phyloP scores from a whole-genome alignment of 2,329 filamentous ascomycete genomes.

The Colletotrichum tabaci region DNA sequence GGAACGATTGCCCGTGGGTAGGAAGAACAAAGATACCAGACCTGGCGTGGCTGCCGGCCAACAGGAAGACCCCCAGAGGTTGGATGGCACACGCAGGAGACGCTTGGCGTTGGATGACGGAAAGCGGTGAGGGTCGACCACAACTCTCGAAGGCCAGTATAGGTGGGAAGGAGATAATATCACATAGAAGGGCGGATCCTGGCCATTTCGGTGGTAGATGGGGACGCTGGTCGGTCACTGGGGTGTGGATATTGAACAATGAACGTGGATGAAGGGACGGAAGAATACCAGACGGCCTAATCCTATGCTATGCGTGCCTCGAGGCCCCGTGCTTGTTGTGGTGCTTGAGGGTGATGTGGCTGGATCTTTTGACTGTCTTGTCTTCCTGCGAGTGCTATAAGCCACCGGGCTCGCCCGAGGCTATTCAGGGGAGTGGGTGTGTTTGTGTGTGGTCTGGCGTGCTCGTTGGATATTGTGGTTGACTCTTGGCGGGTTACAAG shows the following conservation, averaged over 20 bases:
- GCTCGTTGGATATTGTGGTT: not conserved
- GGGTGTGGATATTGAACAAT: not conserved
- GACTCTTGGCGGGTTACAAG: constrained; percentile 24
- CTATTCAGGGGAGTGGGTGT: constrained; percentile 9
- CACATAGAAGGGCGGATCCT: not conserved
- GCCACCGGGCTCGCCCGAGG: constrained; percentile 14
- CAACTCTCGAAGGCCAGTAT: not conserved
- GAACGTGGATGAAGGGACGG: constrained; percentile 21
- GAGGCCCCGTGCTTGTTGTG: not conserved
- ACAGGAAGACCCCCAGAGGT: constrained; percentile 7
- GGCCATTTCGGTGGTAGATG: not conserved
- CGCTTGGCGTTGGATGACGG: constrained; percentile 17
- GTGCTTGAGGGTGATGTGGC: not conserved
- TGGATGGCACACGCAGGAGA: constrained; percentile 20
- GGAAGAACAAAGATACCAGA: constrained; percentile 27
- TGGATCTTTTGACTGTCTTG: not conserved
- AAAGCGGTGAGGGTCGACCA: not conserved
- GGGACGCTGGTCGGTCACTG: not conserved
- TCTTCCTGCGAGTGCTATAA: not conserved
- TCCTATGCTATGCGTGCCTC: not conserved
- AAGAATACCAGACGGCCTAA: constrained; percentile 31
- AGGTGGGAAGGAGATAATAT: not conserved
- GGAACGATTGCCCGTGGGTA: not conserved
- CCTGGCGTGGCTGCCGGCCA: constrained; percentile 13
- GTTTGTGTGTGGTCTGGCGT: not conserved